These are phyloP conservation scores for Nigrospora oryzae DNA, from an alignment of 2,329 filamentous ascomycete genomes.

Conservation along the genomic window DNA sequence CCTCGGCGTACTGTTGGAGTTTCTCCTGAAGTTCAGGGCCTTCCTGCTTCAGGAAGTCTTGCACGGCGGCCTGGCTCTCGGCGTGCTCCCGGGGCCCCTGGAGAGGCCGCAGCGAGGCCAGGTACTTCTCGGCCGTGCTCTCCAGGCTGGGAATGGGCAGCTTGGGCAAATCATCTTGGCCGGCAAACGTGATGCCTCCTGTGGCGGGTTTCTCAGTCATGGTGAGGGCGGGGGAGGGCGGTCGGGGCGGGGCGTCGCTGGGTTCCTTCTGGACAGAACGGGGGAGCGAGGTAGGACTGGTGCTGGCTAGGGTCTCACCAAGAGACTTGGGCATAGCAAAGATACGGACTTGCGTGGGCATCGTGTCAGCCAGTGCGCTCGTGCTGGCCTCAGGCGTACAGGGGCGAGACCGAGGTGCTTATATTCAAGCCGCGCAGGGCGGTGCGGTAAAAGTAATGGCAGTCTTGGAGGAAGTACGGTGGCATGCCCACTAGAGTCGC, in stretches of 20 bases:
- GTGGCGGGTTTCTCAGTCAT: conserved; percentile 41
- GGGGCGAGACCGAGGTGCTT: conserved; percentile 66
- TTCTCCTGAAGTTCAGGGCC: conserved; percentile 82
- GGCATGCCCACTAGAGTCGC: conserved; percentile 56
- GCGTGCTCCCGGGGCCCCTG: conserved; percentile 74
- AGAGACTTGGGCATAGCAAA: conserved; percentile 67
- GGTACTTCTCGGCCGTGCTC: conserved; percentile 67
- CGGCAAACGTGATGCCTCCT: conserved; percentile 78
- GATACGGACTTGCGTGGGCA: conserved; percentile 59
- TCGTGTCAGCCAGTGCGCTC: conserved; percentile 36
- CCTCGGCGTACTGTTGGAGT: conserved; percentile 80
- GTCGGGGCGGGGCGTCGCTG: conserved; percentile 14
- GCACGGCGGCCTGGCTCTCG: conserved; percentile 71
- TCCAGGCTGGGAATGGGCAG: conserved; percentile 88
- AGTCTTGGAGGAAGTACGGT: conserved; percentile 74
- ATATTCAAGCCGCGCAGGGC: conserved; percentile 80
- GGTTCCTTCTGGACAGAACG: conserved; percentile 27
- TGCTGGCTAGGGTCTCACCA: conserved; percentile 55
- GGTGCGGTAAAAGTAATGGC: conserved; percentile 89
- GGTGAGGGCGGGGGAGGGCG: conserved; percentile 19
- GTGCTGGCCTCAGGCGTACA: conserved; percentile 53
- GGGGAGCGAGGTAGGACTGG: conserved; percentile 26
- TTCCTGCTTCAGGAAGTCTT: conserved; percentile 74
- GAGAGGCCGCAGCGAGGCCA: conserved; percentile 70
- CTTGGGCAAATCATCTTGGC: conserved; percentile 82